Evolutionary conservation across 2,329 filamentous ascomycete species (phyloP).

Genomic region (Beauveria varroae): DNA sequence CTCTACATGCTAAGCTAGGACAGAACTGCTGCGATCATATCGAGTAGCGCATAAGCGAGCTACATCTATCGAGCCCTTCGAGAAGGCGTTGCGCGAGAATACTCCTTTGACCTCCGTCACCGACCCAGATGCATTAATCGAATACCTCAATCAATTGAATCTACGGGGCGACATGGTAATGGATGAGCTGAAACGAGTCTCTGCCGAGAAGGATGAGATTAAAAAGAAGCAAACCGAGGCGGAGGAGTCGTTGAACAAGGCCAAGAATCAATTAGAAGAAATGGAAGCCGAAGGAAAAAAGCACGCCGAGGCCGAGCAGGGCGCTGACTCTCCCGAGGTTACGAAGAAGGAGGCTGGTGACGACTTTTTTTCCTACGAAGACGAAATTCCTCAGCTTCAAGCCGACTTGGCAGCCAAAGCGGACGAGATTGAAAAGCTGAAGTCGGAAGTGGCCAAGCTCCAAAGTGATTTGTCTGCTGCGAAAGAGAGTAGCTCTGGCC

Average conservation of each 20-base stretch:
- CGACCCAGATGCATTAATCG: conserved; percentile 75
- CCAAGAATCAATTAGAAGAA: conserved; percentile 56
- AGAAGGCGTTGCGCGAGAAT: conserved; percentile 82
- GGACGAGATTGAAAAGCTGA: conserved; percentile 63
- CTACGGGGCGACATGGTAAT: conserved; percentile 87
- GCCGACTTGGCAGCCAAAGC: conserved; percentile 63
- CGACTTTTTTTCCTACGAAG: conserved; percentile 89
- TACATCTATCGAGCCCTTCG: conserved; percentile 85
- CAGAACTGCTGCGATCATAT: conserved; percentile 86
- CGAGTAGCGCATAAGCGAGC: conserved; percentile 82
- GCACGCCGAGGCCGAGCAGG: conserved; percentile 15
- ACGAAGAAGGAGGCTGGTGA: conserved; percentile 37
- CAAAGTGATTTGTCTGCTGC: conserved; percentile 63
- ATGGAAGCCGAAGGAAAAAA: conserved; percentile 43
- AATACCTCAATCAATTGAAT: conserved; percentile 83
- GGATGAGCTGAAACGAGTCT: conserved; percentile 84
- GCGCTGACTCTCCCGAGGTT: neutral
- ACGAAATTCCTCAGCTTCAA: conserved; percentile 76
- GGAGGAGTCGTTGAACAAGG: conserved; percentile 53
- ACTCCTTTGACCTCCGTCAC: conserved; percentile 84
- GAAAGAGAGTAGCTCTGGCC: conserved; percentile 61
- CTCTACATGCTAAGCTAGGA: conserved; percentile 8
- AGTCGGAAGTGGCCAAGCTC: conserved; percentile 58
- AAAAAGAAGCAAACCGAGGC: conserved; percentile 69
- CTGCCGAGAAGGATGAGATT: conserved; percentile 69